These are phyloP conservation scores for Myriosclerotinia duriaeana DNA, from an alignment of 2,329 filamentous ascomycete species.

Conservation along the genomic window DNA sequence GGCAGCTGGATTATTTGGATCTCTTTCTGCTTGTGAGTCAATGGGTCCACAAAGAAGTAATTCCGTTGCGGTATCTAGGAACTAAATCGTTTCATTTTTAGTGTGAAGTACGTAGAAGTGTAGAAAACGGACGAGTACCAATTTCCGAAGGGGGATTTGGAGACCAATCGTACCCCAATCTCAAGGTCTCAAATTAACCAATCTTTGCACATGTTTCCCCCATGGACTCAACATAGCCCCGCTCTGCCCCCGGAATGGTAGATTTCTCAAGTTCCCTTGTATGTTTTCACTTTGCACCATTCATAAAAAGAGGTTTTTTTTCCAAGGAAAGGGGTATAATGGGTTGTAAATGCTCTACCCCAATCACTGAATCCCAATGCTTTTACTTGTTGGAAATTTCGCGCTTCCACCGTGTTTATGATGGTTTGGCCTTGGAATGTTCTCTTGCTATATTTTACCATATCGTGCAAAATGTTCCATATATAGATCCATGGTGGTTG, in stretches of 20 bases:
- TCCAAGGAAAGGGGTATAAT: constrained; percentile 15
- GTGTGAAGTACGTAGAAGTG: background rate
- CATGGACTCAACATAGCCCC: constrained; percentile 11
- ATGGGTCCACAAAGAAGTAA: constrained; percentile 16
- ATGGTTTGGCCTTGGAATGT: background rate
- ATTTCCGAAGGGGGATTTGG: constrained; percentile 10
- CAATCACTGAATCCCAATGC: constrained; percentile 9
- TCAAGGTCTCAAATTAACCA: constrained; percentile 9
- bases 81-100: background rate
- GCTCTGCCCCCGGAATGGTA: constrained; percentile 13
- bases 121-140: background rate
- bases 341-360: constrained; percentile 10
- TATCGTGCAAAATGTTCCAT: constrained; percentile 8
- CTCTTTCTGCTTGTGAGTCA: background rate
- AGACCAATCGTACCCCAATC: constrained; percentile 22
- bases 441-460: constrained; percentile 16
- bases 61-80: constrained; percentile 17
- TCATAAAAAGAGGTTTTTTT: constrained; percentile 11
- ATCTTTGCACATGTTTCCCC: constrained; percentile 8
- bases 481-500: constrained; percentile 10
- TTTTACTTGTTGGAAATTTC: constrained; percentile 16
- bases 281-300: constrained; percentile 19
- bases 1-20: constrained; percentile 11
- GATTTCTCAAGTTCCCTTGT: constrained; percentile 16
- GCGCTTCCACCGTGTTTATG: constrained; percentile 17